Evolutionary conservation across 139 green algal genomes (phyloP), one percentile per base, ranked within the genome.

Genomic region (Asterochloris sp.): DNA sequence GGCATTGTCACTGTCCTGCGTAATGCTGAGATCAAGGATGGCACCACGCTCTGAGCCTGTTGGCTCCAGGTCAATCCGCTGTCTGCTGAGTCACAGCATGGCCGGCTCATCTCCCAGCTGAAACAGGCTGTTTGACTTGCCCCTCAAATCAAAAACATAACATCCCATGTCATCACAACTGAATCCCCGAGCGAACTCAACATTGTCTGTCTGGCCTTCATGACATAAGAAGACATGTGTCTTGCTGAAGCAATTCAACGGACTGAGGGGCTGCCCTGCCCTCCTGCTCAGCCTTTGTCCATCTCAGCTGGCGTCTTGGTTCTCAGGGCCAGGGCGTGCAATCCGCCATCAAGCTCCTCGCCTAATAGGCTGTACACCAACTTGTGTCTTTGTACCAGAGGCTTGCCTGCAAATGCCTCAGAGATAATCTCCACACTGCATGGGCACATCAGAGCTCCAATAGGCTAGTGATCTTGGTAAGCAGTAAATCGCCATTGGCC

Each of bases 1-100:
- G 97, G 97, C 79, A 98, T 99, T 74, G 94, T 98, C 23, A 95
- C 98, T 0, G 90, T 99, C 60, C 83, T 95, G 62, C 92, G 94
- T 66, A 97, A 98, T 83, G 90, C 88, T n/a, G 92, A 88, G 73
- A 94, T 98, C 78, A 78, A 86, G n/a, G 87, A 95, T 47, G 91
- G 90, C 83, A 95, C 92, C 38, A 79, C 88, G 74, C 95, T 98
- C 82, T 98, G 80, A 96, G 80, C 38, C 38, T 54, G 38, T 54
- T 54, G 38, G 38, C 38, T 54, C 38, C 6, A 6, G 38, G 38
- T 54, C 38, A 54, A 54, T 2, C 38, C 38, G 38, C 38, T 6
- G 38, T 6, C 38, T 54, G 38, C 38, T 54, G 38, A 6, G 2
- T 54, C 38, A 54, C 38, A 54, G 4, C 38, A 54, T 2, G 6